A percentile compares a stretch with the other conserved stretches of the same genome.
Conservation (phyloP, 176 grass and related monocot species). For the Neostapfia colusana region DNA sequence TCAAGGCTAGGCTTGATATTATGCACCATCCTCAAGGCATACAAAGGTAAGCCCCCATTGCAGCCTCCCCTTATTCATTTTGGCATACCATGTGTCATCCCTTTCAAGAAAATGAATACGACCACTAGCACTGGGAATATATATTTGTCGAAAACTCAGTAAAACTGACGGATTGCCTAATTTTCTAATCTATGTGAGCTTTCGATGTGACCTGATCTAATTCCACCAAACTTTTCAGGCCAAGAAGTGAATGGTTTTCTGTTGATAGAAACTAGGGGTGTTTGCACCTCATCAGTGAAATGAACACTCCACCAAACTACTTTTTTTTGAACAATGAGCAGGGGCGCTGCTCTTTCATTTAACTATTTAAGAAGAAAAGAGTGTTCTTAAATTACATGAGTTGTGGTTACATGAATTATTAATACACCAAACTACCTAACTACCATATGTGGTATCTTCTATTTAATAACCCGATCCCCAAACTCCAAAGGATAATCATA, state of each 20-base stretch:
- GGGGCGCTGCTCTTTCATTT: too few species aligned
- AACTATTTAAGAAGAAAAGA: too few species aligned
- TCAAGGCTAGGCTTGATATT: neutral
- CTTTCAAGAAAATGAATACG: neutral
- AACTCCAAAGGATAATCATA: too few species aligned
- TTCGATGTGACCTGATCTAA: slow-evolving; percentile 22
- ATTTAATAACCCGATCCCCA: too few species aligned
- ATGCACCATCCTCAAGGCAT: neutral
- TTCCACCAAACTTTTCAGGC: neutral
- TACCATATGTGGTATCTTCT: too few species aligned
- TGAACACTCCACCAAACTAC: too few species aligned
- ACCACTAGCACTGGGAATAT: neutral
- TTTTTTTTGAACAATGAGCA: too few species aligned
- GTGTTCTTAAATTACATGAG: too few species aligned
- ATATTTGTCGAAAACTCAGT: neutral
- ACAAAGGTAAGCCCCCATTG: neutral
- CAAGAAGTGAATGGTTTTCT: neutral
- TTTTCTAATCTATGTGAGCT: neutral
- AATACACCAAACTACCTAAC: too few species aligned
- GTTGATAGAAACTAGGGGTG: neutral
- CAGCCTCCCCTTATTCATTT: neutral
- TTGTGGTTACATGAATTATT: too few species aligned
- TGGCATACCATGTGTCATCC: neutral
- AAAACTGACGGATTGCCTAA: neutral
- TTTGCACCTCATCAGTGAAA: neutral